These are phyloP conservation scores for Candida loeiensis DNA, from an alignment of 805 yeast genomes.

Conservation along the genomic window DNA sequence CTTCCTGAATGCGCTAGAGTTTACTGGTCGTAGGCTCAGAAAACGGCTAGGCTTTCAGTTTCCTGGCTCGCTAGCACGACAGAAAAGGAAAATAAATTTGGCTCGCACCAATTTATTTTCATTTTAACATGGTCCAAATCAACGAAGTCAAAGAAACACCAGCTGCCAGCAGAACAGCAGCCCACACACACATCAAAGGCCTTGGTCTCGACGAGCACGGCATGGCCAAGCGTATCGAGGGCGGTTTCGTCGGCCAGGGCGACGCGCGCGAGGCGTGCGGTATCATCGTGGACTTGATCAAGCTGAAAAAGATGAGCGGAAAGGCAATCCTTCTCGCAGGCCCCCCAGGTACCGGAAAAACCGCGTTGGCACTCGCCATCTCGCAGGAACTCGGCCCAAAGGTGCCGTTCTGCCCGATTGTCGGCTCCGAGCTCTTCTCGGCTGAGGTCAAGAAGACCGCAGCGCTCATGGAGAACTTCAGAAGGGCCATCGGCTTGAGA, in stretches of 20 bases:
- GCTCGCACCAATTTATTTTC: background rate
- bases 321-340: conserved; percentile 95
- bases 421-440: conserved; percentile 88
- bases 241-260: conserved; percentile 81
- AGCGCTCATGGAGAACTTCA: conserved; percentile 91
- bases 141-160: conserved; percentile 64
- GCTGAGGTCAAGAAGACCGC: conserved; percentile 98
- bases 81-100: too few relatives aligned
- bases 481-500: conserved; percentile 93
- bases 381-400: conserved; percentile 96
- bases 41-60: too few relatives aligned
- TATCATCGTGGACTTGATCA: conserved; percentile 87
- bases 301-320: conserved; percentile 89
- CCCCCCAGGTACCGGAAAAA: conserved; percentile 97
- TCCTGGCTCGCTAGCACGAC: too few relatives aligned
- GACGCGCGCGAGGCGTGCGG: conserved; percentile 91
- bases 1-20: too few relatives aligned
- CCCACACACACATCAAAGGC: conserved; percentile 96
- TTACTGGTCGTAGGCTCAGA: too few relatives aligned
- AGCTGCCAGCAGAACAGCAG: conserved; percentile 72
- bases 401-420: conserved; percentile 96
- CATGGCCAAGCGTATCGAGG: conserved; percentile 75
- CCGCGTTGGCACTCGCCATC: conserved; percentile 93
- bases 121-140: conserved; percentile 61
- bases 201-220: conserved; percentile 91